Evolutionary conservation across 805 yeast species (phyloP), one percentile per base, ranked within the genome.

Genomic region (Wickerhamomyces rabaulensis): DNA sequence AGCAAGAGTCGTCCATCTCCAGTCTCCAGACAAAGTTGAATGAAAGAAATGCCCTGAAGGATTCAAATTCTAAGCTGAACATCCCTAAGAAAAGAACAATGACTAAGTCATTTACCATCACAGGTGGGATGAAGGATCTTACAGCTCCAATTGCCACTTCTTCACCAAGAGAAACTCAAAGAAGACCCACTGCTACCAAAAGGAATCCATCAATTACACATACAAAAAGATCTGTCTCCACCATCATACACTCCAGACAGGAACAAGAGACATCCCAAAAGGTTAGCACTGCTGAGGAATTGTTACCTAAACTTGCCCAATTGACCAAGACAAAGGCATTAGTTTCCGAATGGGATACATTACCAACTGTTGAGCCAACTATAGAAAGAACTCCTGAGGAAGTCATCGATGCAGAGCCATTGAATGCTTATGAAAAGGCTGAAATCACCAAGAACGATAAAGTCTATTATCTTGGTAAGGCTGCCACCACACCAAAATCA

Each of bases 361-460:
- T 23, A 6, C 22, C 22, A n/a, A 35, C 19, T 7, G 26, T 21
- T 23, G 29, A 7, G 15, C 36, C 3, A 15, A 16, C 21, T 15
- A 40, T 9, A 7, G 10, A 12, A 6, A 22, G 22, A 20, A 20
- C 43, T 8, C 26, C 46, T n/a, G 19, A 31, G 12, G 52, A 52
- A 7, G 46, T 51, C 3, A 21, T 44, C 9, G 26, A 15, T 7
- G 29, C 52, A 6, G 37, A 35, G 6, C 33, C 52, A 6, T 55
- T 84, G 26, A 78, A 73, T 40, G 63, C 75, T 6, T 81, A 79
- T 52, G 90, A 84, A 58, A 69, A 74, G 40, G 82, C 84, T 4
- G 89, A 84, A 58, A 64, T 84, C 15, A 58, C 70, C 36, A 72
- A 84, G 48, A 70, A 68, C 40, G 56, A 70, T 15, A 67, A 72